Evolutionary conservation across 2,329 filamentous ascomycete genomes (phyloP).

Genomic region (Verticillium isaacii): DNA sequence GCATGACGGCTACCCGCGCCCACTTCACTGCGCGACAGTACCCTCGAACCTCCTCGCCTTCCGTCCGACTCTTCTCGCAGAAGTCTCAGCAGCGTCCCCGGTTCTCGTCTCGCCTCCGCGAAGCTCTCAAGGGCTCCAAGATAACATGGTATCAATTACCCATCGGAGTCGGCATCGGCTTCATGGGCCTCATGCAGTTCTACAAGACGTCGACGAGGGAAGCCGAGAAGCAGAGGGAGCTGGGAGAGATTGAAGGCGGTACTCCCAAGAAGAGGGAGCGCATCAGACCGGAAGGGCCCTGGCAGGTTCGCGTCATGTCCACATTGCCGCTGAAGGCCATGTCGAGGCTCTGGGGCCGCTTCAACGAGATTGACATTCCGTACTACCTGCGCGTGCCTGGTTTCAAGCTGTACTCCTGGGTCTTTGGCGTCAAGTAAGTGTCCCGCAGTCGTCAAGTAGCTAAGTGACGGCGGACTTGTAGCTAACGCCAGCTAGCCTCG

Average conservation of each 20-base stretch:
- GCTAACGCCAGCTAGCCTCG: slow-evolving; percentile 52
- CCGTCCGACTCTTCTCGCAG: slow-evolving; percentile 31
- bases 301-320: slow-evolving; percentile 92
- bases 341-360: slow-evolving; percentile 82
- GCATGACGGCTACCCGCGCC: not conserved
- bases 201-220: slow-evolving; percentile 65
- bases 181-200: slow-evolving; percentile 78
- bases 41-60: slow-evolving; percentile 14
- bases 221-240: slow-evolving; percentile 41
- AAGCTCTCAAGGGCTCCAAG: slow-evolving; percentile 30
- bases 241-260: slow-evolving; percentile 36
- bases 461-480: not conserved
- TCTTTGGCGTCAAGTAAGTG: slow-evolving; percentile 77
- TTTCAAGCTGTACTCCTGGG: slow-evolving; percentile 85
- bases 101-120: too few relatives aligned
- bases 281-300: slow-evolving; percentile 79
- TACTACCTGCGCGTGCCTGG: slow-evolving; percentile 84
- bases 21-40: not conserved
- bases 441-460: not conserved
- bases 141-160: slow-evolving; percentile 90
- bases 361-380: slow-evolving; percentile 85
- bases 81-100: slow-evolving; percentile 38
- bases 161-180: slow-evolving; percentile 77
- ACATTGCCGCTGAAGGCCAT: slow-evolving; percentile 87
- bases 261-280: slow-evolving; percentile 42